A percentile compares a stretch with the other conserved stretches of the same genome.
phyloP scores from a whole-genome alignment of 148 eudicot genomes.

The Silene latifolia region DNA sequence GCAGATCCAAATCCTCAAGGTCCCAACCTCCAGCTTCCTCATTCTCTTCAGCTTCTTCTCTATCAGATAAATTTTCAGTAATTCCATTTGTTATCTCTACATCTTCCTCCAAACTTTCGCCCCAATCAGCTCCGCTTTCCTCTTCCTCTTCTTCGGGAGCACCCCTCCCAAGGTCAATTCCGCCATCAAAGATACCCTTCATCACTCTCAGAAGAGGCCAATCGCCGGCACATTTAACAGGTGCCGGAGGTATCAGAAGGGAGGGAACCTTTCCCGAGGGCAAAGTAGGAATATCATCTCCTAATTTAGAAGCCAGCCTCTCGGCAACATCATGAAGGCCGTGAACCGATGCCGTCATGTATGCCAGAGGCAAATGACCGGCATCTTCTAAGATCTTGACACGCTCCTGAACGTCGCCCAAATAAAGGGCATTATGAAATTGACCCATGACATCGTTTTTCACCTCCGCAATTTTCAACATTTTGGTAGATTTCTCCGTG shows the following conservation, averaged over 20 bases:
- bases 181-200: conserved; percentile 69
- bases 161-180: conserved; percentile 41
- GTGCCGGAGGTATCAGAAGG: conserved; percentile 61
- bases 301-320: conserved; percentile 52
- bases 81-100: conserved; percentile 40
- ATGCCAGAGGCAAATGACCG: conserved; percentile 76
- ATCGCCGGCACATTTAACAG: conserved; percentile 57
- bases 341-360: conserved; percentile 64
- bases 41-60: conserved; percentile 44
- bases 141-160: conserved; percentile 60
- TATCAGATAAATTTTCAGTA: conserved; percentile 30
- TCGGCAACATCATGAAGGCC: conserved; percentile 59
- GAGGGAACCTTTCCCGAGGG: conserved; percentile 50
- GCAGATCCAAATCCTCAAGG: conserved; percentile 88
- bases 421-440: conserved; percentile 72
- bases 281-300: conserved; percentile 53
- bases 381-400: conserved; percentile 61
- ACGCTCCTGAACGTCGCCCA: conserved; percentile 66
- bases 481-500: conserved; percentile 55
- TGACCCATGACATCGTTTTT: conserved; percentile 84
- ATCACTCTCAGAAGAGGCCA: conserved; percentile 73
- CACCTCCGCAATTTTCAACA: conserved; percentile 78
- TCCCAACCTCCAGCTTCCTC: conserved; percentile 90
- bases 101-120: conserved; percentile 53
- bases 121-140: conserved; percentile 58